These are phyloP conservation scores for Collybiopsis luxurians DNA, from an alignment of 768 basidiomycete species.

Conservation along the genomic window DNA sequence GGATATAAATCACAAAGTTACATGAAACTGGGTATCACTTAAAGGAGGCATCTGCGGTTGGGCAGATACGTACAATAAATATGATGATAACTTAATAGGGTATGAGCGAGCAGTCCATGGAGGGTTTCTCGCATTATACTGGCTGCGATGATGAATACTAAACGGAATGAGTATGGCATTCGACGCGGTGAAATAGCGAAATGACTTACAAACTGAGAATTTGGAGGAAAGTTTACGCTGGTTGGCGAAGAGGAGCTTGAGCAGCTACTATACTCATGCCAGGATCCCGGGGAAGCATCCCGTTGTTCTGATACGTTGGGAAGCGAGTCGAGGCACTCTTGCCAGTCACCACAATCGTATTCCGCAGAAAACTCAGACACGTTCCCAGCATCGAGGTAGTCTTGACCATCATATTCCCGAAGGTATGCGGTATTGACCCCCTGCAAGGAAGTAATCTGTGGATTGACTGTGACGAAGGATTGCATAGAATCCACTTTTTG, in stretches of 20 bases:
- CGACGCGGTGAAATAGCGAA: too few relatives aligned
- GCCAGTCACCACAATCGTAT: not conserved
- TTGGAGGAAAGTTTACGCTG: not conserved
- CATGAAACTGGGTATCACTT: too few relatives aligned
- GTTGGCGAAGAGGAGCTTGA: conserved; percentile 3
- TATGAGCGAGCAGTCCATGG: too few relatives aligned
- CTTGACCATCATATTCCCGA: not conserved
- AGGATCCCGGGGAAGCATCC: not conserved
- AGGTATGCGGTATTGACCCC: not conserved
- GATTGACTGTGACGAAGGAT: conserved; percentile 38
- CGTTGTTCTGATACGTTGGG: too few relatives aligned
- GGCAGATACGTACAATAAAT: too few relatives aligned
- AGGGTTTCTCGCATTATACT: too few relatives aligned
- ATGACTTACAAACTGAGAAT: not conserved
- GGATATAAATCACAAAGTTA: too few relatives aligned
- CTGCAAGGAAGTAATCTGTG: conserved; percentile 14
- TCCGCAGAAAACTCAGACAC: not conserved
- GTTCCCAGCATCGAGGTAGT: not conserved
- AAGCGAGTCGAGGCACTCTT: not conserved
- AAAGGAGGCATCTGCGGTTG: too few relatives aligned
- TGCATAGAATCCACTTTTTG: conserved; percentile 3
- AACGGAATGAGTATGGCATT: too few relatives aligned
- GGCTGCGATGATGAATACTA: too few relatives aligned
- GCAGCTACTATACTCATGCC: not conserved
- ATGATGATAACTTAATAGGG: too few relatives aligned